A percentile compares a stretch with the other conserved stretches of the same genome.
phyloP scores from a whole-genome alignment of 371 early-diverging fungal species.

The Catenaria anguillulae region DNA sequence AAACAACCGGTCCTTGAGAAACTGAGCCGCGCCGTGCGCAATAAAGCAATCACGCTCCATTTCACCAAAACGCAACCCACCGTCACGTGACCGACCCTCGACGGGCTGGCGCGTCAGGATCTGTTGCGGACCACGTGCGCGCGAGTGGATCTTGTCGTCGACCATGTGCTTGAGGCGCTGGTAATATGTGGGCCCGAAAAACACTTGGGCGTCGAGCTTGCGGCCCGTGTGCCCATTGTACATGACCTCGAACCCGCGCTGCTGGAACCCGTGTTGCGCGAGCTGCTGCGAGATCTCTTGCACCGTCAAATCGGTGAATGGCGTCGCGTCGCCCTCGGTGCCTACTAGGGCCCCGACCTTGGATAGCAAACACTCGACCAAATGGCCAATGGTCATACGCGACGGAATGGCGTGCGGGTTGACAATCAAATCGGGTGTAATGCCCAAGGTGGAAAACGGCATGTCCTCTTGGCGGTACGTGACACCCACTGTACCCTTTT shows the following conservation, averaged over 20 bases:
- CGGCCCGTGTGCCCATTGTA: slow-evolving; percentile 98
- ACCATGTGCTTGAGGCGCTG: slow-evolving; percentile 99
- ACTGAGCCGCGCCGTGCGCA: slow-evolving; percentile 97
- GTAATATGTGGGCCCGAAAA: slow-evolving; percentile 98
- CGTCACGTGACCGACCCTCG: slow-evolving; percentile 97
- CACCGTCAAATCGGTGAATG: slow-evolving; percentile 95
- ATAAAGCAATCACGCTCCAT: slow-evolving; percentile 99
- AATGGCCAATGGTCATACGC: slow-evolving; percentile 98
- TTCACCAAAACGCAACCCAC: slow-evolving; percentile 99
- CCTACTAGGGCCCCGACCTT: slow-evolving; percentile 90
- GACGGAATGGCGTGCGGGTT: slow-evolving; percentile 98
- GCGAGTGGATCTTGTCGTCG: slow-evolving; percentile 98
- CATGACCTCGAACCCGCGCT: slow-evolving; percentile 95
- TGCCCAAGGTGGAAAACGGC: slow-evolving; percentile 90
- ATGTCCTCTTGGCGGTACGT: slow-evolving; percentile 97
- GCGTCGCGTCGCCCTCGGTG: slow-evolving; percentile 97
- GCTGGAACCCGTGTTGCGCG: slow-evolving; percentile 72
- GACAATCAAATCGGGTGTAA: slow-evolving; percentile 90
- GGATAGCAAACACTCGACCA: slow-evolving; percentile 92
- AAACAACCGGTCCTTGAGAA: slow-evolving; percentile 97
- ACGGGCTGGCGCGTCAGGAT: slow-evolving; percentile 98
- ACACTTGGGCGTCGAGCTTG: slow-evolving; percentile 90
- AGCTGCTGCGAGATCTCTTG: slow-evolving; percentile 83
- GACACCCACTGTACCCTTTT: slow-evolving; percentile 99
- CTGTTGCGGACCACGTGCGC: slow-evolving; percentile 97